These are phyloP conservation scores for Senna siamea DNA, from an alignment of 306 rosid genomes.

Conservation along the genomic window DNA sequence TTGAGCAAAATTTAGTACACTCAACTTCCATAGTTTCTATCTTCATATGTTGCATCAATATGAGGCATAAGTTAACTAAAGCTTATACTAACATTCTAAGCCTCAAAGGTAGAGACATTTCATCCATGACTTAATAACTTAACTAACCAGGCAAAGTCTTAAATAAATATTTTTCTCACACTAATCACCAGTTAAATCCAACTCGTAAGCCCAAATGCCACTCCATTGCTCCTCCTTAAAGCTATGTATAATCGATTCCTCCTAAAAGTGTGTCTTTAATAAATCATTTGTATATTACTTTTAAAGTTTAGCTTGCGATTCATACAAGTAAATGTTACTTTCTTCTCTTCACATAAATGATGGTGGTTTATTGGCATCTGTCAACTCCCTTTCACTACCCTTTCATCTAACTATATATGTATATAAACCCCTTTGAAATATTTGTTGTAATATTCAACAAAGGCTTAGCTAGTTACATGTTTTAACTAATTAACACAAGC, in stretches of 20 bases:
- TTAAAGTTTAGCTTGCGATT: constrained; percentile 89
- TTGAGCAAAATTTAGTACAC: too few relatives aligned
- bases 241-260: constrained; percentile 59
- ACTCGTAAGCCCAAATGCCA: constrained; percentile 62
- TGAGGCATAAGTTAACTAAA: too few relatives aligned
- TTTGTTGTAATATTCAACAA: constrained; percentile 32
- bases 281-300: too few relatives aligned
- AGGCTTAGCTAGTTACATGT: constrained; percentile 27
- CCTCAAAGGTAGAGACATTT: constrained; percentile 88
- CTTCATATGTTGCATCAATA: too few relatives aligned
- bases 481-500: constrained; percentile 31
- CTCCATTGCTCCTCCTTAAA: too few relatives aligned
- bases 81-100: too few relatives aligned
- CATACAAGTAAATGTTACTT: constrained; percentile 90
- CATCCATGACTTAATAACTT: constrained; percentile 85
- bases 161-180: constrained; percentile 18
- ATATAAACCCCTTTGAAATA: constrained; percentile 42
- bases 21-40: too few relatives aligned
- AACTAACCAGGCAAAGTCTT: constrained; percentile 80
- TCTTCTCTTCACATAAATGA: constrained; percentile 64
- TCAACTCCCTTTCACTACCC: constrained; percentile 58
- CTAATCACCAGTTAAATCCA: constrained; percentile 43
- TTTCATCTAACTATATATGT: constrained; percentile 41
- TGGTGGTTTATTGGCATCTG: constrained; percentile 82
- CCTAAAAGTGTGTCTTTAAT: constrained; percentile 48